A percentile compares a stretch with the other conserved stretches of the same genome.
Conservation (phyloP, 176 grass and related monocot species). For the Areca catechu region DNA sequence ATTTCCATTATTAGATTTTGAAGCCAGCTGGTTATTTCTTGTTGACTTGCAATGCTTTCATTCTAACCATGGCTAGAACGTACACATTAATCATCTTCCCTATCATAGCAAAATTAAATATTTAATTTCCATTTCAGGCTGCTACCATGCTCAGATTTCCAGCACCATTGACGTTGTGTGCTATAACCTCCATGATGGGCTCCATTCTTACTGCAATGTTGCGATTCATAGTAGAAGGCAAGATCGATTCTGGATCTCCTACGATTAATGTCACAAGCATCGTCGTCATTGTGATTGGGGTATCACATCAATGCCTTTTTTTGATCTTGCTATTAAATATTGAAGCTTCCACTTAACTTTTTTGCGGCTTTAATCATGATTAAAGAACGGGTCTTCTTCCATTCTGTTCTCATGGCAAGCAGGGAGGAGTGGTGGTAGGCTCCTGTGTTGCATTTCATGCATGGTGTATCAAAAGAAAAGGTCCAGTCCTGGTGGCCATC, state of each 20-base stretch:
- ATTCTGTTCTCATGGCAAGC: neutral
- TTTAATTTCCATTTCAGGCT: slow-evolving; percentile 40
- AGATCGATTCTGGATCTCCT: slow-evolving; percentile 35
- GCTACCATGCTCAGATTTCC: slow-evolving; percentile 53
- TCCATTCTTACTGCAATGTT: slow-evolving; percentile 41
- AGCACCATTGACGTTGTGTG: slow-evolving; percentile 46
- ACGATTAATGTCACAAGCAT: slow-evolving; percentile 29
- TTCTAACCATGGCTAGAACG: too few relatives aligned
- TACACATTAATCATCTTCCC: too few relatives aligned
- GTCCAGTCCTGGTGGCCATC: slow-evolving; percentile 59
- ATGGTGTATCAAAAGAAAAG: slow-evolving; percentile 66
- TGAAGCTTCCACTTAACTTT: too few relatives aligned
- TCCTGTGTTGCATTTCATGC: slow-evolving; percentile 51
- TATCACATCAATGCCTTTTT: neutral
- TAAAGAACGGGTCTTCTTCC: too few relatives aligned
- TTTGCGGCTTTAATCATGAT: too few relatives aligned
- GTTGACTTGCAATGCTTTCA: too few relatives aligned
- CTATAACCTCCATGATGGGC: slow-evolving; percentile 45
- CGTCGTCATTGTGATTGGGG: slow-evolving; percentile 37
- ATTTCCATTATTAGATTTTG: too few relatives aligned
- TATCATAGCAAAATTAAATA: too few relatives aligned
- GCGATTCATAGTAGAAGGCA: slow-evolving; percentile 40
- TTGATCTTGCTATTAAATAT: too few relatives aligned
- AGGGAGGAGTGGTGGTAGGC: slow-evolving; percentile 43
- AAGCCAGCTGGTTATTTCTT: too few relatives aligned